Conservation (phyloP, 345 rosid genomes). For the Syzygium oleosum region DNA sequence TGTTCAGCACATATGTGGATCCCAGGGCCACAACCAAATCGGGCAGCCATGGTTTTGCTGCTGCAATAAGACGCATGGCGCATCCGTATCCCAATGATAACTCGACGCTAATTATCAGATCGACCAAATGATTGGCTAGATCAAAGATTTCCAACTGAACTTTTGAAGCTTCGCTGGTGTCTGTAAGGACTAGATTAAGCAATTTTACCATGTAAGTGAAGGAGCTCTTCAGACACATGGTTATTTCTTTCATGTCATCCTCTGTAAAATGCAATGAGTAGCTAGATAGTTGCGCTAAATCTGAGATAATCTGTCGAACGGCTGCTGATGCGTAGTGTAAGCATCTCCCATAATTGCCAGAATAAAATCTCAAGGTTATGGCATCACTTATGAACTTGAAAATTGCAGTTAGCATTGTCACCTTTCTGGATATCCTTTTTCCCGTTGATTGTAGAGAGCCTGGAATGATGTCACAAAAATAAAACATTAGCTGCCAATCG, state of each 20-base stretch:
- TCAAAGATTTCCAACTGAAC: slow-evolving; percentile 44
- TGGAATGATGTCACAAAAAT: slow-evolving; percentile 13
- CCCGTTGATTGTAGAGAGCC: slow-evolving; percentile 27
- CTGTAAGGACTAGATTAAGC: slow-evolving; percentile 45
- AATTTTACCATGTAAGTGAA: slow-evolving; percentile 67
- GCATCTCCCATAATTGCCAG: slow-evolving; percentile 33
- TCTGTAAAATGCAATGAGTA: slow-evolving; percentile 35
- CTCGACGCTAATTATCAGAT: slow-evolving; percentile 44
- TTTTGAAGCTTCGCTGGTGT: slow-evolving; percentile 29
- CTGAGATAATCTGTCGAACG: slow-evolving; percentile 30
- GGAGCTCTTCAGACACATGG: slow-evolving; percentile 62
- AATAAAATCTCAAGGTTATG: slow-evolving; percentile 38
- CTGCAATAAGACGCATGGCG: slow-evolving; percentile 45
- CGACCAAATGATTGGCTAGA: slow-evolving; percentile 53
- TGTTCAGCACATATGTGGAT: slow-evolving; percentile 29
- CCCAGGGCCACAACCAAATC: slow-evolving; percentile 82
- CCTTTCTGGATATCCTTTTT: slow-evolving; percentile 26
- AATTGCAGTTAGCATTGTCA: slow-evolving; percentile 51
- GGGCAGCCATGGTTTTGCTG: slow-evolving; percentile 72
- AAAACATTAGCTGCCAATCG: not conserved
- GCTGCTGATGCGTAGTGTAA: slow-evolving; percentile 25
- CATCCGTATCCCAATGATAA: slow-evolving; percentile 33
- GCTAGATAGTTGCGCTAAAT: slow-evolving; percentile 23
- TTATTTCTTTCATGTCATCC: slow-evolving; percentile 36
- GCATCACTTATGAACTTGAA: slow-evolving; percentile 71